Base-by-base conservation (phyloP, 2,329 filamentous ascomycete species). In the Neofusicoccum ribis region DNA sequence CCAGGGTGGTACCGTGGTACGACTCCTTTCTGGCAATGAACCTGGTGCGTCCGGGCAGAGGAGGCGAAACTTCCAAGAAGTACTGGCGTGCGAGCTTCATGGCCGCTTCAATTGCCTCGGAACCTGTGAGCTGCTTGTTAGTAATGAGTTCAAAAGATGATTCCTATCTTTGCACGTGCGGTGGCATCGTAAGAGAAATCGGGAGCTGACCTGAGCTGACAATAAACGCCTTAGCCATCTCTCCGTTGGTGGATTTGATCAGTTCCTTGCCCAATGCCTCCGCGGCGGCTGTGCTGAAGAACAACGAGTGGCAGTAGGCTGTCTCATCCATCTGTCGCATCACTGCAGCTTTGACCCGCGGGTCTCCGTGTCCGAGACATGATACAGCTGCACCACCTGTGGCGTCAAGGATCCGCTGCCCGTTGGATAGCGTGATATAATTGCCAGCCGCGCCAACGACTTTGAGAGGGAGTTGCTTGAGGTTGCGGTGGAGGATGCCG, bases 301-400 rank as follows among this genome's bases (percentile, higher is more conserved):
- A 86, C 3, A 84, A 77, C 0, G 86, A 84, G 50, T 86, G 82
- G 36, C 85, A 84, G 60, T 90, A 91, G 0, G 82, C 79, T 0
- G 89, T 78, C 50, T 85, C 76, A 54, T 84, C 80, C 68, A 90
- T 79, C 70, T 92, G 89, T 12, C 81, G 70, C 4, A 79, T 75
- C 46, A 92, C 83, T 0, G 88, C 89, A 2, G 84, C 78, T 12
- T 81, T 80, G 12, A 93, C 85, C 54, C 88, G 81, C 47, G 81
- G 71, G 60, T 89, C 83, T 36, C 86, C 87, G 70, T 92, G 88
- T 6, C 91, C 91, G 9, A 94, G 79, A 72, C 88, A 89, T 9
- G 87, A 83, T 3, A 93, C 90, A 23, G 89, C 90, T 3, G 91
- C 89, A 20, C 91, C 91, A 34, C 89, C 86, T 20, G 88, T 90